Percentiles rank a stretch among this genome's conserved stretches.
Conservation (phyloP, 179 eudicot species). For the Spinacia oleracea region DNA sequence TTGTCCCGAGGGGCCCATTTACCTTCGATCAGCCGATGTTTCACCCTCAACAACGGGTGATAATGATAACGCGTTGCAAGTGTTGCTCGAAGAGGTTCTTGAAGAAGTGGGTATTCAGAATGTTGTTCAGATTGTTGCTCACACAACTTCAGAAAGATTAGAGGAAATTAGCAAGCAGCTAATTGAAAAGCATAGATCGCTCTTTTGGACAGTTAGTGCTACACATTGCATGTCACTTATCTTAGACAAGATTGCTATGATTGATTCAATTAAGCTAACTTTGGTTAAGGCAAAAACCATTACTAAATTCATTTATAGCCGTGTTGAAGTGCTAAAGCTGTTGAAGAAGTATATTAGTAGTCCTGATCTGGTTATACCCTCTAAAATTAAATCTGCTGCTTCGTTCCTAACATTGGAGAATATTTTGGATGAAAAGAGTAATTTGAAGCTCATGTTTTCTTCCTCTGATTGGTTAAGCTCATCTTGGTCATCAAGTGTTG, state of each 20-base stretch:
- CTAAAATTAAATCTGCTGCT: conserved; percentile 39
- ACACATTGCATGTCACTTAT: conserved; percentile 57
- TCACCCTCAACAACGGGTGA: conserved; percentile 27
- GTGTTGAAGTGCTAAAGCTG: conserved; percentile 32
- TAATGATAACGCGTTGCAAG: conserved; percentile 30
- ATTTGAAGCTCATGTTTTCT: conserved; percentile 37
- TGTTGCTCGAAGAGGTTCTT: conserved; percentile 37
- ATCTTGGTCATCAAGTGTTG: conserved; percentile 34
- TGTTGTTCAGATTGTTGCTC: conserved; percentile 42
- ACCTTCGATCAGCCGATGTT: conserved; percentile 37
- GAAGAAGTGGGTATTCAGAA: conserved; percentile 42
- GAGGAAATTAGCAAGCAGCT: conserved; percentile 34
- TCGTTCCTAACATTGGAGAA: conserved; percentile 57
- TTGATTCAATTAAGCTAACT: conserved; percentile 27
- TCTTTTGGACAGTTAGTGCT: conserved; percentile 68
- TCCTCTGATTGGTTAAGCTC: conserved; percentile 51
- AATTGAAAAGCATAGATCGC: conserved; percentile 32
- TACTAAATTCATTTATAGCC: conserved; percentile 50
- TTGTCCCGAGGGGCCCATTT: conserved; percentile 39
- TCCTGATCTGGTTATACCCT: conserved; percentile 42
- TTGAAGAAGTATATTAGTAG: conserved; percentile 37
- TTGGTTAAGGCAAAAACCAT: conserved; percentile 50
- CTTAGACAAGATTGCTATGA: conserved; percentile 41
- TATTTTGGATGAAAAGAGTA: conserved; percentile 36
- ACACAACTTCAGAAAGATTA: conserved; percentile 28